These are phyloP conservation scores for Incumbomyces lentus DNA, from an alignment of 2,329 filamentous ascomycete genomes.

Conservation along the genomic window DNA sequence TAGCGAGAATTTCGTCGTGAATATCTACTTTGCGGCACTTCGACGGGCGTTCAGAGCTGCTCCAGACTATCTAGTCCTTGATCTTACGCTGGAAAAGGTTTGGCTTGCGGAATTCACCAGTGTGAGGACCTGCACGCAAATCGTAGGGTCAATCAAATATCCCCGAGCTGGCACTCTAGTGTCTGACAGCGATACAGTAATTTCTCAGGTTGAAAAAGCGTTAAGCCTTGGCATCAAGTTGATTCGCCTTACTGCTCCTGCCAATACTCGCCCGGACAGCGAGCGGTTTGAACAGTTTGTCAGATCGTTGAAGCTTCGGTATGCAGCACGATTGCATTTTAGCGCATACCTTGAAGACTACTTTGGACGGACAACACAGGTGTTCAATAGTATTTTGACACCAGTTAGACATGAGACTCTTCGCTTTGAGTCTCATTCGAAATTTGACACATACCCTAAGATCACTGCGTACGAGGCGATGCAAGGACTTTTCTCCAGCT, in stretches of 20 bases:
- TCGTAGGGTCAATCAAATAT: slow-evolving; percentile 26
- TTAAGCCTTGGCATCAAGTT: slow-evolving; percentile 30
- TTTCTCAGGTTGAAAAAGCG: slow-evolving; percentile 27
- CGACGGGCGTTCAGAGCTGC: slow-evolving; percentile 31
- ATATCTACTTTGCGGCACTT: slow-evolving; percentile 27
- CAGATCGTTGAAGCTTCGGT: slow-evolving; percentile 26
- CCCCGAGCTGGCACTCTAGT: neutral
- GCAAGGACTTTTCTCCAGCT: slow-evolving; percentile 31
- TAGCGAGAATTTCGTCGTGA: slow-evolving; percentile 1
- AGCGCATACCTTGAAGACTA: slow-evolving; percentile 33
- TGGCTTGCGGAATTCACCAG: slow-evolving; percentile 21
- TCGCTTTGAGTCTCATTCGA: neutral
- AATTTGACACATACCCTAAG: neutral
- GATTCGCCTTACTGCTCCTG: slow-evolving; percentile 28
- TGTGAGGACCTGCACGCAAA: slow-evolving; percentile 30
- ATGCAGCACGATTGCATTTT: slow-evolving; percentile 25
- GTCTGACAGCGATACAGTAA: neutral
- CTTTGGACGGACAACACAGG: slow-evolving; percentile 34
- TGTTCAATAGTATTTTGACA: slow-evolving; percentile 33
- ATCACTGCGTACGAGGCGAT: slow-evolving; percentile 31
- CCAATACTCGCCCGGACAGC: slow-evolving; percentile 29
- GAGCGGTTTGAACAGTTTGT: slow-evolving; percentile 28
- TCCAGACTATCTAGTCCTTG: slow-evolving; percentile 31
- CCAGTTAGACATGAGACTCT: slow-evolving; percentile 27
- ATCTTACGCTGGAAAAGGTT: slow-evolving; percentile 26